These are phyloP conservation scores for Cyberlindnera americana DNA, from an alignment of 805 yeast species.

Conservation along the genomic window DNA sequence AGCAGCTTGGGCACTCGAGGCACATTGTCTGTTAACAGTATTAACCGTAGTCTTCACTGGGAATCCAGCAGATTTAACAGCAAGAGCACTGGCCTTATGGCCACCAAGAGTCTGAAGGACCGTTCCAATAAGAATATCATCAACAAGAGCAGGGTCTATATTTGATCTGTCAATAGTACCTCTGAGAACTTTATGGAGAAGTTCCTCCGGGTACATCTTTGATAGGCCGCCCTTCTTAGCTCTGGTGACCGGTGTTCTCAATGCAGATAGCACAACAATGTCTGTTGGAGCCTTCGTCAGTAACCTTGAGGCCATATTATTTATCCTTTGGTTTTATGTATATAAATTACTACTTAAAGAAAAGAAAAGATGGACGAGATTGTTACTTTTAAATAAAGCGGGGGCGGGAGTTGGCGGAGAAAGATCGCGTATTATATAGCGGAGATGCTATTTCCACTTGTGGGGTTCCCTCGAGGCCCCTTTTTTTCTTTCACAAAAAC, in stretches of 20 bases:
- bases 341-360: no score
- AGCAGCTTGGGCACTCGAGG: constrained; percentile 86
- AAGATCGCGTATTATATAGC: no score
- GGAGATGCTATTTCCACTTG: no score
- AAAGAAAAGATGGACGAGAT: no score
- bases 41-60: constrained; percentile 72
- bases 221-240: constrained; percentile 82
- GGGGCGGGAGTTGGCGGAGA: no score
- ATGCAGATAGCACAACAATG: constrained; percentile 81
- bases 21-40: constrained; percentile 86
- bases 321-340: no score
- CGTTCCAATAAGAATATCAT: constrained; percentile 82
- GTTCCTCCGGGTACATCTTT: constrained; percentile 73
- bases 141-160: constrained; percentile 53
- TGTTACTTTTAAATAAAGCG: no score
- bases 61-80: constrained; percentile 79
- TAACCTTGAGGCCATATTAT: constrained; percentile 17
- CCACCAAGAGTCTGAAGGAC: constrained; percentile 89
- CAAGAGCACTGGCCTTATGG: constrained; percentile 87
- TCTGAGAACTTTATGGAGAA: constrained; percentile 58
- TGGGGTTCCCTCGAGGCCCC: no score
- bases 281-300: constrained; percentile 36
- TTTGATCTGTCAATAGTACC: constrained; percentile 53
- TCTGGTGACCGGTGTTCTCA: constrained; percentile 80
- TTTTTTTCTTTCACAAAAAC: neutral